Evolutionary conservation across 2,329 filamentous ascomycete genomes (phyloP).

Genomic region (Ceratocystis huliohia): DNA sequence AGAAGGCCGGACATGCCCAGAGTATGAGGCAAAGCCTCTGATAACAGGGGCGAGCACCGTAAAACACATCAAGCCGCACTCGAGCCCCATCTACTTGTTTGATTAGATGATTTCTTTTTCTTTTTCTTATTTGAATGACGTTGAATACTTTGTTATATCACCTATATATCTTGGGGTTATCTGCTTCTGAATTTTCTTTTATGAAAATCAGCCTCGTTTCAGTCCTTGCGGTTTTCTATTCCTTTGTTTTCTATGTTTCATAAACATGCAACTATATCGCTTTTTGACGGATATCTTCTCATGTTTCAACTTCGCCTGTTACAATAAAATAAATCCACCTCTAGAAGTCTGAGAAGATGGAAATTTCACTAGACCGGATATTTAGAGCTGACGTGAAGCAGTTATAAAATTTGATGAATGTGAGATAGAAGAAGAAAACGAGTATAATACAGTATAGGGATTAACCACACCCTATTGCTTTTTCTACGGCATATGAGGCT

Average conservation of each 20-base stretch:
- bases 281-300: background rate
- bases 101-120: background rate
- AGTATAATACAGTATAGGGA: slow-evolving; percentile 6
- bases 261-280: slow-evolving; percentile 1
- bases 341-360: background rate
- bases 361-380: background rate
- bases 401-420: background rate
- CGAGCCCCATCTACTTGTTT: background rate
- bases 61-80: background rate
- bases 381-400: background rate
- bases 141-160: background rate
- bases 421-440: background rate
- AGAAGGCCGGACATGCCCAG: slow-evolving; percentile 23
- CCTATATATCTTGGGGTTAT: background rate
- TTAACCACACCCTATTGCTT: slow-evolving; percentile 3
- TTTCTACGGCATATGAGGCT: background rate
- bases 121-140: background rate
- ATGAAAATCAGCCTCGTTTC: background rate
- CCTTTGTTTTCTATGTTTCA: background rate
- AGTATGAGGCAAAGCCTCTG: background rate
- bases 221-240: background rate
- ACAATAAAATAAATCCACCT: background rate
- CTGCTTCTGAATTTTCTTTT: background rate
- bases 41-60: background rate
- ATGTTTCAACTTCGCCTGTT: background rate